phyloP scores from a whole-genome alignment of 176 grass and related monocot genomes.

The Phragmites australis region DNA sequence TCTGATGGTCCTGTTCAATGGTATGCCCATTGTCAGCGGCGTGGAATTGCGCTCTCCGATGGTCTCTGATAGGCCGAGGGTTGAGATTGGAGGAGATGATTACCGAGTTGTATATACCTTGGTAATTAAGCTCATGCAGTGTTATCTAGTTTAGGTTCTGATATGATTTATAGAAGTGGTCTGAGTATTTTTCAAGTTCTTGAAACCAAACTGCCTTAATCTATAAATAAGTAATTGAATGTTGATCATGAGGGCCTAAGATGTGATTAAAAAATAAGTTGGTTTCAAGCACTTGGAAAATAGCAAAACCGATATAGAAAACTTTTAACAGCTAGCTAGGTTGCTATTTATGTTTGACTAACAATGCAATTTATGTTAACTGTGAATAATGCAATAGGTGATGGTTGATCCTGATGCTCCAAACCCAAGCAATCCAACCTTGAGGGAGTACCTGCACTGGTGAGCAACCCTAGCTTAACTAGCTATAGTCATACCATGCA shows the following conservation, averaged over 20 bases:
- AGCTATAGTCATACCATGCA: not conserved
- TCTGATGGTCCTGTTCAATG: slow-evolving; percentile 49
- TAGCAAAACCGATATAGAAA: too few species aligned
- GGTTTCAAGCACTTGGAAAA: too few species aligned
- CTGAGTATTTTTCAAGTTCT: too few species aligned
- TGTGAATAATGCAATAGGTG: slow-evolving; percentile 48
- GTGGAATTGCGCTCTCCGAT: slow-evolving; percentile 54
- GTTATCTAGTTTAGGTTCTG: not conserved
- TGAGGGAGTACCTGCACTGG: slow-evolving; percentile 94
- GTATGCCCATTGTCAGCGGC: slow-evolving; percentile 53
- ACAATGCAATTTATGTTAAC: not conserved
- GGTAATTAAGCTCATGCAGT: slow-evolving; percentile 34
- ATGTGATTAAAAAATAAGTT: too few species aligned
- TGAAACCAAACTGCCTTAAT: too few species aligned
- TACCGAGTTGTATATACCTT: slow-evolving; percentile 57
- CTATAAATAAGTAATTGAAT: too few species aligned
- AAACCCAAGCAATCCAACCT: slow-evolving; percentile 74
- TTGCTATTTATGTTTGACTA: not conserved
- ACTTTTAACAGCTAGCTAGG: too few species aligned
- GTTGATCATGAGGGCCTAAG: too few species aligned
- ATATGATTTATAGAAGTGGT: too few species aligned
- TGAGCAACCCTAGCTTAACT: slow-evolving; percentile 17
- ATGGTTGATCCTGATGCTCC: slow-evolving; percentile 96
- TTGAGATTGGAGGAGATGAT: slow-evolving; percentile 68
- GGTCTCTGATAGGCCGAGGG: slow-evolving; percentile 37